Evolutionary conservation across 352 stramenopile genomes (phyloP).

Genomic region (Globisporangium perplexum): DNA sequence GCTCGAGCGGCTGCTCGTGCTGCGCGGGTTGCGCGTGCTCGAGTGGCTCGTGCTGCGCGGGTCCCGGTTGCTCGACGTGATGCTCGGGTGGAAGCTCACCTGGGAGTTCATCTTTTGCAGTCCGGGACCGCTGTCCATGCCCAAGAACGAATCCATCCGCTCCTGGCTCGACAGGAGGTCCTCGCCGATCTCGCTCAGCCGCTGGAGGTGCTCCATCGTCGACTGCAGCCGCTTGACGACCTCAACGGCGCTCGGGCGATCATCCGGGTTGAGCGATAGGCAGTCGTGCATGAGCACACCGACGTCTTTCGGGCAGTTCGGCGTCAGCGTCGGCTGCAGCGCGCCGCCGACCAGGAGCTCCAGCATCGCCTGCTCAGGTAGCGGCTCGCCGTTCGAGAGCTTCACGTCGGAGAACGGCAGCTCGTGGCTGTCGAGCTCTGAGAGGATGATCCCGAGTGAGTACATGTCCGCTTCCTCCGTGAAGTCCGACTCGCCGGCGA

Average conservation of each 20-base stretch:
- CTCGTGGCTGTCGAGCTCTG: constrained; percentile 66
- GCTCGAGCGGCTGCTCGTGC: background rate
- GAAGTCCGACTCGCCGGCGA: constrained; percentile 36
- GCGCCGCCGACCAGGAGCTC: constrained; percentile 47
- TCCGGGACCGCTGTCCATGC: constrained; percentile 1
- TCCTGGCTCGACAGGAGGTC: constrained; percentile 22
- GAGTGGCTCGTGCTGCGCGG: background rate
- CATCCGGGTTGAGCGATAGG: constrained; percentile 36
- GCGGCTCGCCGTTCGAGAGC: constrained; percentile 39
- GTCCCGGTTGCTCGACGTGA: constrained; percentile 1
- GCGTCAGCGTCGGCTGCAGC: constrained; percentile 41
- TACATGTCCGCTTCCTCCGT: constrained; percentile 59
- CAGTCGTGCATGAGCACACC: constrained; percentile 45
- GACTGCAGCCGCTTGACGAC: constrained; percentile 30
- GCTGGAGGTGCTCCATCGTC: constrained; percentile 42
- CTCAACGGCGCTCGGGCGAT: constrained; percentile 33
- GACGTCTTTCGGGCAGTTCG: constrained; percentile 39
- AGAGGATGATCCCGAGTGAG: constrained; percentile 65
- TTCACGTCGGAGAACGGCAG: constrained; percentile 59
- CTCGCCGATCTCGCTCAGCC: constrained; percentile 44
- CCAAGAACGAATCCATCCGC: constrained; percentile 38
- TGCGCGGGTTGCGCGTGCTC: background rate
- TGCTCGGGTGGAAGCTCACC: constrained; percentile 5
- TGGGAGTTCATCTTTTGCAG: background rate
- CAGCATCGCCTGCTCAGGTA: constrained; percentile 42